Conservation (phyloP, 1,284 basidiomycete species). For the Termitomyces sp. region DNA sequence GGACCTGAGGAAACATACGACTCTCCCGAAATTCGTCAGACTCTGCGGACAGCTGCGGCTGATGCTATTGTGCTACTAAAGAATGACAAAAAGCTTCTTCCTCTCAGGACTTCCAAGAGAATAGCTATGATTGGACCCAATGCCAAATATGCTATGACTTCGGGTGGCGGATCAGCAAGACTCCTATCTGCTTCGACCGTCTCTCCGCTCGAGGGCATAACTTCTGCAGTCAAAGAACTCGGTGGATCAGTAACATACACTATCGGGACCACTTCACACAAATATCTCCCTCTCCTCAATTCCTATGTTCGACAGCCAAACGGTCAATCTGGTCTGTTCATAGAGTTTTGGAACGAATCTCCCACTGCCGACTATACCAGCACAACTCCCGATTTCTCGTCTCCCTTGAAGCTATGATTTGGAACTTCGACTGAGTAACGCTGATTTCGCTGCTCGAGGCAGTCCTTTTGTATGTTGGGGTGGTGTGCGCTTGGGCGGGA, state of each 20-base stretch:
- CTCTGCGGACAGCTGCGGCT: conserved; percentile 40
- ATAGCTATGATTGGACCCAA: conserved; percentile 58
- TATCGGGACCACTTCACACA: conserved; percentile 34
- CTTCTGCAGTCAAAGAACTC: conserved; percentile 33
- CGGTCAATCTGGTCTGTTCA: conserved; percentile 30
- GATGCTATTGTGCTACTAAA: conserved; percentile 46
- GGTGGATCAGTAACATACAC: conserved; percentile 34
- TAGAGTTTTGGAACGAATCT: conserved; percentile 44
- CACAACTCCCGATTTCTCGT: conserved; percentile 23
- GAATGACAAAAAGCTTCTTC: conserved; percentile 41
- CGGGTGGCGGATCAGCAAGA: conserved; percentile 51
- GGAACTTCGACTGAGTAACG: conserved; percentile 34
- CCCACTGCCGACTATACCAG: conserved; percentile 31
- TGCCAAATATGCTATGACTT: conserved; percentile 45
- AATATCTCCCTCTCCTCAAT: conserved; percentile 35
- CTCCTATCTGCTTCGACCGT: conserved; percentile 43
- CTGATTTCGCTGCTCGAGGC: conserved; percentile 28
- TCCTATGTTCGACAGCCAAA: conserved; percentile 27
- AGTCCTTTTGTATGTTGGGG: conserved; percentile 36
- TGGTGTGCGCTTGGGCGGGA: conserved; percentile 43
- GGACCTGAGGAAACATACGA: conserved; percentile 37
- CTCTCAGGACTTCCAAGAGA: conserved; percentile 34
- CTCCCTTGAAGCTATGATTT: conserved; percentile 28
- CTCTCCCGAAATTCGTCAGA: conserved; percentile 37
- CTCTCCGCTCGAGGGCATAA: conserved; percentile 48